These are phyloP conservation scores for Roridomyces roridus DNA, from an alignment of 768 basidiomycete species.

Conservation along the genomic window DNA sequence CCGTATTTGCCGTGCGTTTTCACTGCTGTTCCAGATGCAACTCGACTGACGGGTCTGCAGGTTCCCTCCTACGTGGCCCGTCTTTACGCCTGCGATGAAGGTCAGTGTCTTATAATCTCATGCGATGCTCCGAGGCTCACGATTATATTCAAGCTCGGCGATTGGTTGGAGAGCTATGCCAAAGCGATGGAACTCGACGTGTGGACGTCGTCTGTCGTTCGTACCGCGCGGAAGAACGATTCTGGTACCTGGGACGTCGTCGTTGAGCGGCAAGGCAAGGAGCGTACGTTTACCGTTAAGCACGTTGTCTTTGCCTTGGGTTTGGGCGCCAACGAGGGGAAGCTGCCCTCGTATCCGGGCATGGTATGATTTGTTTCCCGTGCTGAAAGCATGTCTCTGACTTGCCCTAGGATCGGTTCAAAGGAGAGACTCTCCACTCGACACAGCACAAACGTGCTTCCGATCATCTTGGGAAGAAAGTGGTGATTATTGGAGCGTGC, in stretches of 20 bases:
- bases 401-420: constrained; percentile 55
- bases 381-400: neutral
- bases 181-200: constrained; percentile 65
- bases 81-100: constrained; percentile 62
- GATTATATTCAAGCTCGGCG: constrained; percentile 60
- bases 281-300: constrained; percentile 48
- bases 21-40: no score
- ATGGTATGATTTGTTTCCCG: constrained; percentile 36
- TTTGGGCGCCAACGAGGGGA: constrained; percentile 50
- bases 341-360: constrained; percentile 52
- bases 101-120: constrained; percentile 26
- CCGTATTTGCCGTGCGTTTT: constrained; percentile 60
- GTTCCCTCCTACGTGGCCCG: constrained; percentile 63
- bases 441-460: constrained; percentile 51
- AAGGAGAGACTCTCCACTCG: constrained; percentile 66
- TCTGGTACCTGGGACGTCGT: constrained; percentile 50
- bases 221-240: constrained; percentile 30
- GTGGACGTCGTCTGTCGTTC: constrained; percentile 59
- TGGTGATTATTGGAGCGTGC: constrained; percentile 71
- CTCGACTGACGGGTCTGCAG: no score
- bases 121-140: neutral
- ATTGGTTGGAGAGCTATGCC: constrained; percentile 73
- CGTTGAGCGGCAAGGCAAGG: constrained; percentile 41
- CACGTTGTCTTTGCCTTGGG: constrained; percentile 63
- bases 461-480: constrained; percentile 65